Conservation (phyloP, 2,329 filamentous ascomycete species). For the Cryphonectria naterciae region DNA sequence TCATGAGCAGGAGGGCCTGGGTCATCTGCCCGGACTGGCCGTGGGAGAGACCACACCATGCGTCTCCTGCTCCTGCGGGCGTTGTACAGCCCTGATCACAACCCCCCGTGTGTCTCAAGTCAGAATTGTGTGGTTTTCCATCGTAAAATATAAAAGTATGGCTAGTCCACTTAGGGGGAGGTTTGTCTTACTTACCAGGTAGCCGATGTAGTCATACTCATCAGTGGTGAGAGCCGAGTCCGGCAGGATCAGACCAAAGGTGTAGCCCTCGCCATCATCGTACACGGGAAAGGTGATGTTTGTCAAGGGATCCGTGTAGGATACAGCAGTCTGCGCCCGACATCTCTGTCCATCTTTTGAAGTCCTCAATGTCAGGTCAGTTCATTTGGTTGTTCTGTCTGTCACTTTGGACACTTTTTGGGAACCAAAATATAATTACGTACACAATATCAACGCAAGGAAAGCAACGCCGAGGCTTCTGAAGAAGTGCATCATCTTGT, state of each 20-base stretch:
- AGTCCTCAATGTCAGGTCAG: neutral
- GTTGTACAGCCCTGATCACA: conserved; percentile 21
- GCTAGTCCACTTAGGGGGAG: too few relatives aligned
- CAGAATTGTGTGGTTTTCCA: neutral
- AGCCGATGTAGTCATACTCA: conserved; percentile 24
- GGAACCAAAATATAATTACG: neutral
- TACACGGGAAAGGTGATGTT: conserved; percentile 25
- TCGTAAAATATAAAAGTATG: neutral
- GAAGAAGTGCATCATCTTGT: conserved; percentile 21
- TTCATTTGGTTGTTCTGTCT: neutral
- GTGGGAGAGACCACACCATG: conserved; percentile 23
- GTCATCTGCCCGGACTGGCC: conserved; percentile 46
- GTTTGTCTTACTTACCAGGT: conserved; percentile 10
- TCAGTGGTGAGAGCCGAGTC: conserved; percentile 20
- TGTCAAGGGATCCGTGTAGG: conserved; percentile 20
- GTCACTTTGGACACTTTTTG: too few relatives aligned
- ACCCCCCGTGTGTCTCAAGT: neutral
- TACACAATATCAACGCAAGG: conserved; percentile 21
- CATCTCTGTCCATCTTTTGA: conserved; percentile 18
- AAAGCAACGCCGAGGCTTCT: conserved; percentile 20
- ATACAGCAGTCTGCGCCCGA: conserved; percentile 21
- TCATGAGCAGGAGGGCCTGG: conserved; percentile 55
- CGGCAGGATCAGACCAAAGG: conserved; percentile 23
- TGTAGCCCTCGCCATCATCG: conserved; percentile 20
- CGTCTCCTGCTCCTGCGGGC: conserved; percentile 17